Evolutionary conservation across 1,284 basidiomycete species (phyloP).

Genomic region (Fomitopsis betulina): DNA sequence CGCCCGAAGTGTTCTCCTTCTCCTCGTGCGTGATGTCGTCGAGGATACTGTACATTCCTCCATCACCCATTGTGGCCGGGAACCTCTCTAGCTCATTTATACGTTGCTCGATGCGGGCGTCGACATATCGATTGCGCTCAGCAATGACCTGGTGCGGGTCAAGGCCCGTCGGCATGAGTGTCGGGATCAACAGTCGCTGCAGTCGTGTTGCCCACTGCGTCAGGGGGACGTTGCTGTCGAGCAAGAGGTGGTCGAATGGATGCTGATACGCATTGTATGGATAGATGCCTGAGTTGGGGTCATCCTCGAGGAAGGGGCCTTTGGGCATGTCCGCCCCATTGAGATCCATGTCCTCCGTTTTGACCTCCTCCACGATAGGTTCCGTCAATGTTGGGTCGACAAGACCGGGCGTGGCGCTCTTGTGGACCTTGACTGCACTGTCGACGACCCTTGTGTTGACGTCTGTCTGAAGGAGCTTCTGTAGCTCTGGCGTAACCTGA

Average conservation of each 20-base stretch:
- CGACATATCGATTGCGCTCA: slow-evolving; percentile 89
- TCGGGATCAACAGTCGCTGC: slow-evolving; percentile 83
- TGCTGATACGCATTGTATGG: slow-evolving; percentile 95
- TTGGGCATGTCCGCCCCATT: slow-evolving; percentile 50
- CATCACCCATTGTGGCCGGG: slow-evolving; percentile 81
- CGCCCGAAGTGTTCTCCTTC: slow-evolving; percentile 36
- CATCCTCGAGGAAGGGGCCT: slow-evolving; percentile 74
- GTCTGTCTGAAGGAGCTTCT: slow-evolving; percentile 60
- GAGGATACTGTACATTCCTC: slow-evolving; percentile 56
- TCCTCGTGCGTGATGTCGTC: slow-evolving; percentile 40
- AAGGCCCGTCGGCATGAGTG: slow-evolving; percentile 88
- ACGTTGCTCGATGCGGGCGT: slow-evolving; percentile 86
- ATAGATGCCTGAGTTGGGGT: slow-evolving; percentile 80
- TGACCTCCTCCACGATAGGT: slow-evolving; percentile 19
- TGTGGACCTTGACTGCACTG: slow-evolving; percentile 74
- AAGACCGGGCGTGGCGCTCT: slow-evolving; percentile 38
- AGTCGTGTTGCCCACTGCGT: slow-evolving; percentile 64
- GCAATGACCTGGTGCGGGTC: slow-evolving; percentile 90
- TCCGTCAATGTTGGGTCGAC: slow-evolving; percentile 1
- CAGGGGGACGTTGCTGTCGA: slow-evolving; percentile 55
- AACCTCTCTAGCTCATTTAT: slow-evolving; percentile 86
- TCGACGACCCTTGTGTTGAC: slow-evolving; percentile 65
- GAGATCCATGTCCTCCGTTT: slow-evolving; percentile 25
- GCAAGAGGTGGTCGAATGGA: slow-evolving; percentile 76
- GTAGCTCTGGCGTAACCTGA: slow-evolving; percentile 54